Evolutionary conservation across 1,284 basidiomycete species (phyloP).

Genomic region (Kalmanozyma brasiliensis): DNA sequence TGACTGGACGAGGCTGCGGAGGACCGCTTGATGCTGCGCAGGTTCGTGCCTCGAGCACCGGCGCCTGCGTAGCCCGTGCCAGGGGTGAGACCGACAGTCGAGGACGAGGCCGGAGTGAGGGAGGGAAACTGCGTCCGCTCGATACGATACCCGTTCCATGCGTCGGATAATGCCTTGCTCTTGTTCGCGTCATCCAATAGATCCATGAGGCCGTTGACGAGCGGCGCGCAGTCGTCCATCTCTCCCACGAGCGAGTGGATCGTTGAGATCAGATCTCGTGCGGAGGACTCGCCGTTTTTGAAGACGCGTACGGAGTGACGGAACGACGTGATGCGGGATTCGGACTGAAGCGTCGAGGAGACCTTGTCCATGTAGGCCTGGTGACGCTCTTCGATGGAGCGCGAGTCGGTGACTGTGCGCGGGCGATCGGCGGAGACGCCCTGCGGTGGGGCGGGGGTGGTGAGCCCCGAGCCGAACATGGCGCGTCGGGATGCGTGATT

Average conservation of each 20-base stretch:
- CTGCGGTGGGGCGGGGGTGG: conserved; percentile 23
- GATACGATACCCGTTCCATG: conserved; percentile 85
- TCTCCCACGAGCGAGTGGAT: conserved; percentile 83
- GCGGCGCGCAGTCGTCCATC: conserved; percentile 69
- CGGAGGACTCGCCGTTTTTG: conserved; percentile 79
- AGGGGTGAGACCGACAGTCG: background rate
- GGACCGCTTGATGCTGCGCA: conserved; percentile 83
- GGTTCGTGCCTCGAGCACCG: conserved; percentile 74
- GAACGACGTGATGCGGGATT: conserved; percentile 79
- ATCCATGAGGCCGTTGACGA: conserved; percentile 77
- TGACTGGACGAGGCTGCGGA: conserved; percentile 74
- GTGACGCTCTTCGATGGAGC: conserved; percentile 71
- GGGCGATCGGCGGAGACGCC: conserved; percentile 26
- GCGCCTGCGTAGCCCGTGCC: conserved; percentile 23
- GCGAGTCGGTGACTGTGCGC: conserved; percentile 73
- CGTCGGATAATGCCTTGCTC: conserved; percentile 77
- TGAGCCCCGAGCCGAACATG: conserved; percentile 48
- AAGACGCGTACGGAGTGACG: conserved; percentile 84
- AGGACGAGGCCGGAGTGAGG: conserved; percentile 7
- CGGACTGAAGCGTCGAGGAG: conserved; percentile 75
- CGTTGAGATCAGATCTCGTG: conserved; percentile 85
- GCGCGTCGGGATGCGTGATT: conserved; percentile 46
- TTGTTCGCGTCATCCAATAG: conserved; percentile 78
- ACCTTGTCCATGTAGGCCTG: conserved; percentile 78
- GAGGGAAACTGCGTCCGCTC: conserved; percentile 73